A percentile compares a stretch with the other conserved stretches of the same genome.
Conservation (phyloP, 2,329 filamentous ascomycete species). For the Venturia oleaginea region DNA sequence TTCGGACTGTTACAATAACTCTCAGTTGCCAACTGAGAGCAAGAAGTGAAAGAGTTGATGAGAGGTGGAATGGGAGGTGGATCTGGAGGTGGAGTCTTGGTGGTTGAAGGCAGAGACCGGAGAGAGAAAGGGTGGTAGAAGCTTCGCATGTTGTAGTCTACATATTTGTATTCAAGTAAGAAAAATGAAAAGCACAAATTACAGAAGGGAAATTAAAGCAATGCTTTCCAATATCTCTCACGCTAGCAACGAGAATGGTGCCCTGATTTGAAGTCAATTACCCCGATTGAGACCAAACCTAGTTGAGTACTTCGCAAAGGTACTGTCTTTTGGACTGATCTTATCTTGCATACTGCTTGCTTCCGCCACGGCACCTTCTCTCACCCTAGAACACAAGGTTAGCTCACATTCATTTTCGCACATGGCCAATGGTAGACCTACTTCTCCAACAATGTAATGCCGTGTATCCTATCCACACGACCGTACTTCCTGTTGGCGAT, state of each 20-base stretch:
- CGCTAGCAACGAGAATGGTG: not conserved
- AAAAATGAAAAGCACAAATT: not conserved
- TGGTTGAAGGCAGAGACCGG: not conserved
- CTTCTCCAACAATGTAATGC: slow-evolving; percentile 87
- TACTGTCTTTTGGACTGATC: slow-evolving; percentile 22
- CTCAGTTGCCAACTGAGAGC: not conserved
- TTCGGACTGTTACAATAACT: not conserved
- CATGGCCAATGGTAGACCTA: slow-evolving; percentile 28
- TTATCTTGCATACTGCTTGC: slow-evolving; percentile 23
- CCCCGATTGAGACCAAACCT: slow-evolving; percentile 23
- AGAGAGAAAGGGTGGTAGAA: not conserved
- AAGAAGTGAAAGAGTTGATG: not conserved
- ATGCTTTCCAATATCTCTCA: not conserved
- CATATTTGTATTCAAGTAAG: not conserved
- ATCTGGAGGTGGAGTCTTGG: not conserved
- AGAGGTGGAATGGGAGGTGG: not conserved
- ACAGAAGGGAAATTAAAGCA: not conserved
- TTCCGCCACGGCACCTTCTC: slow-evolving; percentile 27
- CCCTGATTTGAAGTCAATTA: not conserved
- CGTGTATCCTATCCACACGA: slow-evolving; percentile 83
- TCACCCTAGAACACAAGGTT: slow-evolving; percentile 17
- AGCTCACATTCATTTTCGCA: not conserved
- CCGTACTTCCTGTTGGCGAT: slow-evolving; percentile 89
- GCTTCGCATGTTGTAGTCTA: too few relatives aligned
- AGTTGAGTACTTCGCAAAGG: slow-evolving; percentile 27